Conservation (phyloP, 495 filamentous ascomycete species). For the Xylaria scruposa region DNA sequence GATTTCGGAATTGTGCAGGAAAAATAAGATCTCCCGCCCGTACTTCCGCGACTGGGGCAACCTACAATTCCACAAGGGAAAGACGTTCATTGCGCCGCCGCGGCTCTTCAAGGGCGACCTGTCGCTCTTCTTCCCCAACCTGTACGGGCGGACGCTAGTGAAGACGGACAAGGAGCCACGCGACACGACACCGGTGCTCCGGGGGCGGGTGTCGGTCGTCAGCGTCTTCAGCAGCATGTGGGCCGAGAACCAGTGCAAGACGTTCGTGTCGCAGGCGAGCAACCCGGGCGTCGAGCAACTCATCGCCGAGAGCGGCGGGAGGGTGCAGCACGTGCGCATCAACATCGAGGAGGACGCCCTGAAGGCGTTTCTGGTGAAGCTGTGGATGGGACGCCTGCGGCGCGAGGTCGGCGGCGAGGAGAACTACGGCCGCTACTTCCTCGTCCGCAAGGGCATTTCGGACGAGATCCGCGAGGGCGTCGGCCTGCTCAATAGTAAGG, state of each 20-base stretch:
- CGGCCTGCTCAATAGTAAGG: slow-evolving; percentile 83
- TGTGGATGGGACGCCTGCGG: slow-evolving; percentile 71
- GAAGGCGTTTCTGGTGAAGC: slow-evolving; percentile 74
- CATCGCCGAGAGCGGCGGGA: slow-evolving; percentile 51
- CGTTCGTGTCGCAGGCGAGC: slow-evolving; percentile 66
- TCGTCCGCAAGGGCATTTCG: slow-evolving; percentile 78
- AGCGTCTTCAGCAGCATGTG: slow-evolving; percentile 80
- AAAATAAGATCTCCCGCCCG: slow-evolving; percentile 69
- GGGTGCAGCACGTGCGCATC: slow-evolving; percentile 78
- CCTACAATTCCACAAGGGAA: slow-evolving; percentile 81
- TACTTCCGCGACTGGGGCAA: slow-evolving; percentile 95
- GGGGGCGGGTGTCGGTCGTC: slow-evolving; percentile 77
- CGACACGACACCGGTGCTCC: slow-evolving; percentile 76
- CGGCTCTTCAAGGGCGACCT: slow-evolving; percentile 75
- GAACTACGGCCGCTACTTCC: slow-evolving; percentile 78
- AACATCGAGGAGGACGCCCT: slow-evolving; percentile 84
- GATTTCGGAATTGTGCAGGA: slow-evolving; percentile 42
- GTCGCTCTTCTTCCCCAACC: slow-evolving; percentile 92
- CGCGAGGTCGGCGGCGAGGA: slow-evolving; percentile 58
- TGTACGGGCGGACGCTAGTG: slow-evolving; percentile 76
- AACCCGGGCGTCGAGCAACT: slow-evolving; percentile 70
- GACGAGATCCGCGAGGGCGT: slow-evolving; percentile 77
- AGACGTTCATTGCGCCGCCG: slow-evolving; percentile 82
- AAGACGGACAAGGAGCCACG: slow-evolving; percentile 45
- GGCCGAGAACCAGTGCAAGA: slow-evolving; percentile 80